These are phyloP conservation scores for Alternaria hordeiaustralica DNA, from an alignment of 2,329 filamentous ascomycete species.

Conservation along the genomic window DNA sequence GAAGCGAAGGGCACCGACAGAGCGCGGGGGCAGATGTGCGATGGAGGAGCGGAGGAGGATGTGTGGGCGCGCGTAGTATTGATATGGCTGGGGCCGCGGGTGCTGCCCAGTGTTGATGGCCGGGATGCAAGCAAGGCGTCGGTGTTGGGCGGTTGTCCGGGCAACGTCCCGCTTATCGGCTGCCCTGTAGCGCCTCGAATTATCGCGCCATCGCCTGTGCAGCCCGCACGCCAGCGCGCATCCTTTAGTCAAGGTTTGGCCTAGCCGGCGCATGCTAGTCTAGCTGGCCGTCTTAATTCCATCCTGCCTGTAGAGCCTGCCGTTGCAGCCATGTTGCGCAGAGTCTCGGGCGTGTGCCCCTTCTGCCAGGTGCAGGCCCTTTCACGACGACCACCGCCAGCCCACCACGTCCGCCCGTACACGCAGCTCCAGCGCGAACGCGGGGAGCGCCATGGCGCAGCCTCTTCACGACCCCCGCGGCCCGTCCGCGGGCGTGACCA, in stretches of 20 bases:
- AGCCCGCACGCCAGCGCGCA: slow-evolving; percentile 10
- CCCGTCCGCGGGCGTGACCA: slow-evolving; percentile 13
- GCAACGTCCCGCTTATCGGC: slow-evolving; percentile 23
- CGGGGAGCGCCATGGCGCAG: slow-evolving; percentile 12
- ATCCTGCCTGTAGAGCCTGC: not conserved
- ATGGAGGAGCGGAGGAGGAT: slow-evolving; percentile 35
- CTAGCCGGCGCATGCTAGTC: not conserved
- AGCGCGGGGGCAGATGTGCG: slow-evolving; percentile 38
- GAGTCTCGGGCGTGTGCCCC: slow-evolving; percentile 45
- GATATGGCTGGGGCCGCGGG: slow-evolving; percentile 27
- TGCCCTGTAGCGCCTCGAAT: slow-evolving; percentile 2
- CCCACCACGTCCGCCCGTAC: slow-evolving; percentile 46
- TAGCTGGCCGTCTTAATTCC: not conserved
- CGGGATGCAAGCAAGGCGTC: slow-evolving; percentile 24
- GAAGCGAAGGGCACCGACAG: slow-evolving; percentile 36
- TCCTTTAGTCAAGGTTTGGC: slow-evolving; percentile 2
- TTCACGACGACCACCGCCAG: not conserved
- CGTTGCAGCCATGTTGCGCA: slow-evolving; percentile 34
- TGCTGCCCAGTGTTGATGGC: slow-evolving; percentile 33
- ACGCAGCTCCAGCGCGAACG: slow-evolving; percentile 32
- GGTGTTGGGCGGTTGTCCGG: slow-evolving; percentile 23
- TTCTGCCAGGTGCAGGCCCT: slow-evolving; percentile 51
- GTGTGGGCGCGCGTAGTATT: slow-evolving; percentile 27
- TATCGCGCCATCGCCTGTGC: slow-evolving; percentile 10
- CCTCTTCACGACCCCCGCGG: not conserved